Evolutionary conservation across 805 yeast genomes (phyloP), one percentile per base, ranked within the genome.

Genomic region (Myxozyma geophila): DNA sequence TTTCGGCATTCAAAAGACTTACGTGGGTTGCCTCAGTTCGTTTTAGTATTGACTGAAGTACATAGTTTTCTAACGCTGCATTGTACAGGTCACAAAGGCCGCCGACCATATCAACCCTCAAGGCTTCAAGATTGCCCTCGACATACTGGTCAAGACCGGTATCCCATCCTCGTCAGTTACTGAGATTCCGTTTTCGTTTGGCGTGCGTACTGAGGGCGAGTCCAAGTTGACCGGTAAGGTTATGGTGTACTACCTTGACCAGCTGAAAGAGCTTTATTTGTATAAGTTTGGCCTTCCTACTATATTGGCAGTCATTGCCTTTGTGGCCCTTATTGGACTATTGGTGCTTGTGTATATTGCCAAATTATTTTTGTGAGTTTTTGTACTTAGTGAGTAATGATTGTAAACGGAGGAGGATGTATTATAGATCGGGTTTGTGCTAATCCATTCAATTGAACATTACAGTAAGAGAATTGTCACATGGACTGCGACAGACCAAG

Each of bases 131-230:
- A 80, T 81, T 59, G 85, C 85, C 21, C 72, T 81, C 51, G 85
- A 81, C 63, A 72, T 81, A 50, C 70, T 81, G 58, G 83, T 82
- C 21, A 81, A 82, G 68, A 65, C 80, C 48, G 82, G 82, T 50
- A 72, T 81, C 49, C 70, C 74, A 21, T 59, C 70, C 37, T 70
- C 75, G 41, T 67, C 73, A 17, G 74, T 81, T 54, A 83, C 83
- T 63, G 85, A 81, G 68, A 76, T 81, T 46, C 82, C 83, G 56
- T 81, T 81, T 64, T 79, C 82, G 7, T 81, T 81, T 65, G 85
- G 84, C 72, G 83, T 81, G 35, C 81, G 85, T 76, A 80, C 83
- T 10, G 84, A 80, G 70, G 85, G 85, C 73, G 85, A 81, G 66
- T 80, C 83, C 44, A 81, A 81, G 68, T 74, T 81, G 41, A 78